A percentile compares a stretch with the other conserved stretches of the same genome.
Evolutionary conservation across 257 asterid species (phyloP).

Genomic region (Nicotiana tabacum): DNA sequence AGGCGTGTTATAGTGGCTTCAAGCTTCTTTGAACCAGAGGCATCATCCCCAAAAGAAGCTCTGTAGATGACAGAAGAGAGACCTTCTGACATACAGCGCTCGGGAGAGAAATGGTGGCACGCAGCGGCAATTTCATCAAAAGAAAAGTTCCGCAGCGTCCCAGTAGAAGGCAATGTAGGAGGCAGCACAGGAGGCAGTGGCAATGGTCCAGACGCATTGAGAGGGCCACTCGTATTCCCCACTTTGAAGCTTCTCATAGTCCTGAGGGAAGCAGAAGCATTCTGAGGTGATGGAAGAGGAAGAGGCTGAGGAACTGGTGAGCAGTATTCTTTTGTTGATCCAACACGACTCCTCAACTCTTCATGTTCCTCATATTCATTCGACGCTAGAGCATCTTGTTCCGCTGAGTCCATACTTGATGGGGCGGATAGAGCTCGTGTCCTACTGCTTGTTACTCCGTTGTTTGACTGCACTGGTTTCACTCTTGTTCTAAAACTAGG

Average conservation of each 20-base stretch:
- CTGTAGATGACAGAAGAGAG: conserved; percentile 80
- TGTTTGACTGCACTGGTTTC: conserved; percentile 32
- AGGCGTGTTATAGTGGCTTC: conserved; percentile 83
- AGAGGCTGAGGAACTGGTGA: conserved; percentile 82
- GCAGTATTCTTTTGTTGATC: conserved; percentile 57
- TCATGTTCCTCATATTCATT: conserved; percentile 61
- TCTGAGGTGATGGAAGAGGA: conserved; percentile 80
- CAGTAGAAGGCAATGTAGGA: conserved; percentile 42
- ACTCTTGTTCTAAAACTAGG: conserved; percentile 73
- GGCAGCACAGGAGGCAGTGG: conserved; percentile 72
- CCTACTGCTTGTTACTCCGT: conserved; percentile 35
- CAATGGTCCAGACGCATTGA: conserved; percentile 75
- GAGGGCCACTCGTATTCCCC: conserved; percentile 53
- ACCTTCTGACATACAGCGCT: conserved; percentile 81
- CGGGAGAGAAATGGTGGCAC: conserved; percentile 86
- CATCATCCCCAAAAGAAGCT: conserved; percentile 73
- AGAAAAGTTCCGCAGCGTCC: conserved; percentile 50
- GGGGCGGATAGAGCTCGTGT: conserved; percentile 70
- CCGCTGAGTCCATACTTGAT: conserved; percentile 64
- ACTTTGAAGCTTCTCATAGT: conserved; percentile 62
- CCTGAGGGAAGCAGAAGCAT: conserved; percentile 35
- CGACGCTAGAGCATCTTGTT: conserved; percentile 47
- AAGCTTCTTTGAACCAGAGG: conserved; percentile 49
- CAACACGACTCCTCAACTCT: conserved; percentile 53
- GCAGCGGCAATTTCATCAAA: conserved; percentile 80